Conservation (phyloP, 371 early-diverging fungal species). For the Batrachochytrium dendrobatidis region DNA sequence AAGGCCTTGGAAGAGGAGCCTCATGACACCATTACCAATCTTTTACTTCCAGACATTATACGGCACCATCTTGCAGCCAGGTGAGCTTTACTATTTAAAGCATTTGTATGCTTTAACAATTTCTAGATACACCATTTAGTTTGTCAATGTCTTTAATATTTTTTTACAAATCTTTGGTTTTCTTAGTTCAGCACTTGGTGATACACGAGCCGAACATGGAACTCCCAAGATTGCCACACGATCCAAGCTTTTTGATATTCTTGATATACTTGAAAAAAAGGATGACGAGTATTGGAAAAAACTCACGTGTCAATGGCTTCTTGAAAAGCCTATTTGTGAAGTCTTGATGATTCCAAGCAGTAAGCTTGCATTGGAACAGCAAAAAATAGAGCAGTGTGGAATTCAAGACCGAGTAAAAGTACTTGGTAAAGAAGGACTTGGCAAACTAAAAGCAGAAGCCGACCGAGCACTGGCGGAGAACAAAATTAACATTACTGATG, state of each 20-base stretch:
- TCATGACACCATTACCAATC: conserved; percentile 45
- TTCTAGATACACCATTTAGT: no score
- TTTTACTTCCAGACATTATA: conserved; percentile 52
- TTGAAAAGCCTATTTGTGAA: conserved; percentile 48
- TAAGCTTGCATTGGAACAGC: conserved; percentile 36
- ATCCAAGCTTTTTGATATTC: conserved; percentile 37
- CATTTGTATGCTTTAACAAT: neutral
- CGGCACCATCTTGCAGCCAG: conserved; percentile 36
- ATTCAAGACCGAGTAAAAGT: conserved; percentile 29
- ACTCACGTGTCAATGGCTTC: conserved; percentile 48
- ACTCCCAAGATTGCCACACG: conserved; percentile 33
- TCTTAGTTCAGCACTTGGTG: conserved; percentile 18
- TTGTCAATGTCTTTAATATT: no score
- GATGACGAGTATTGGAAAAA: conserved; percentile 54
- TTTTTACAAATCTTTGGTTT: no score
- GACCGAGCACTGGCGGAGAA: conserved; percentile 51
- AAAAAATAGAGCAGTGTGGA: conserved; percentile 28
- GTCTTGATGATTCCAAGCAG: conserved; percentile 54
- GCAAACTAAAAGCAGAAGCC: conserved; percentile 32
- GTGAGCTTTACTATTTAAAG: neutral
- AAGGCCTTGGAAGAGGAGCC: conserved; percentile 59
- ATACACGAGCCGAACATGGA: conserved; percentile 15
- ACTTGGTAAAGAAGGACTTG: conserved; percentile 45
- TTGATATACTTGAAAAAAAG: conserved; percentile 43
- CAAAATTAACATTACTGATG: conserved; percentile 46